A percentile compares a stretch with the other conserved stretches of the same genome.
phyloP scores from a whole-genome alignment of 2,329 filamentous ascomycete species.

The Onygenales sp. region DNA sequence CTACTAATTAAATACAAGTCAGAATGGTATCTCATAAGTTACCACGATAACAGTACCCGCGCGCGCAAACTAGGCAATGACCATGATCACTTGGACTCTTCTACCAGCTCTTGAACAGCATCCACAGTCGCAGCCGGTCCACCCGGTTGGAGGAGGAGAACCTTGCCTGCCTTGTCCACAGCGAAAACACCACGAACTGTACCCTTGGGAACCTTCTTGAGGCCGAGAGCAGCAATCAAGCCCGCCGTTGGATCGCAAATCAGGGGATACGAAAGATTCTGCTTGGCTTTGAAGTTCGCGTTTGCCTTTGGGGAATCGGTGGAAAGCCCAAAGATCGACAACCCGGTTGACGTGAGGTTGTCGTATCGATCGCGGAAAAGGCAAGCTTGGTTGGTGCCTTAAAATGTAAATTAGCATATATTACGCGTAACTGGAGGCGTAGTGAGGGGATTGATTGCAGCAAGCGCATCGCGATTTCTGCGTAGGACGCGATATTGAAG shows the following conservation, averaged over 20 bases:
- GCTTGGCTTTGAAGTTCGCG: conserved; percentile 83
- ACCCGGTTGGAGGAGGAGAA: conserved; percentile 65
- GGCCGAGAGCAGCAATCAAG: conserved; percentile 76
- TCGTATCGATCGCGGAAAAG: conserved; percentile 81
- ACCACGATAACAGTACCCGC: too few relatives aligned
- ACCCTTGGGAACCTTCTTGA: conserved; percentile 74
- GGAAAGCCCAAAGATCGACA: conserved; percentile 83
- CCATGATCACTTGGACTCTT: conserved; percentile 22
- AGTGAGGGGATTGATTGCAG: neutral
- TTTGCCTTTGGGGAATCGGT: conserved; percentile 84
- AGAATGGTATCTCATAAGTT: too few relatives aligned
- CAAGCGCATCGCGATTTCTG: neutral
- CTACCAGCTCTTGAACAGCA: conserved; percentile 63
- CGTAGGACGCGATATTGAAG: neutral
- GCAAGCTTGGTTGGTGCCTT: conserved; percentile 88
- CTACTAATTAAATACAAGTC: too few relatives aligned
- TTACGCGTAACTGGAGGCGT: neutral
- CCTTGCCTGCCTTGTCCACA: conserved; percentile 70
- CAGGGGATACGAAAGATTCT: conserved; percentile 78
- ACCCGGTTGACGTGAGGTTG: conserved; percentile 64
- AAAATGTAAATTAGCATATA: neutral
- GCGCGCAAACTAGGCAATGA: too few relatives aligned
- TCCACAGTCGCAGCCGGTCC: conserved; percentile 69
- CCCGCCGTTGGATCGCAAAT: conserved; percentile 69
- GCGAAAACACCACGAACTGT: conserved; percentile 83